These are phyloP conservation scores for Chloranthus sessilifolius DNA, from an alignment of 164 flowering plant species.

Conservation along the genomic window DNA sequence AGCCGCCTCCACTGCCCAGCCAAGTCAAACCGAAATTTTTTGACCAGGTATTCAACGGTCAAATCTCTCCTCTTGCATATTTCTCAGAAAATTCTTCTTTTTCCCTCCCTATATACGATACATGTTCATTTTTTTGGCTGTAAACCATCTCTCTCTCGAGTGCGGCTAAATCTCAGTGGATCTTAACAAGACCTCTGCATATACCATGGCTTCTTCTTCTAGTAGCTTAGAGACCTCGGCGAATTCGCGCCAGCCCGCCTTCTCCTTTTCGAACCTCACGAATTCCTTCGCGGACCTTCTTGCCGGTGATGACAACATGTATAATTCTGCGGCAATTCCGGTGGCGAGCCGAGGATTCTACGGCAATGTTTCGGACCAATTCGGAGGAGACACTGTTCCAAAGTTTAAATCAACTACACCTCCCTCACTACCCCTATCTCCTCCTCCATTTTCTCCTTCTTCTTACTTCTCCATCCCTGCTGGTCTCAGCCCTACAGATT, in stretches of 20 bases:
- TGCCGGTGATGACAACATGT: conserved; percentile 13
- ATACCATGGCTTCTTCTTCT: conserved; percentile 38
- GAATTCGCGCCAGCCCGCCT: conserved; percentile 19
- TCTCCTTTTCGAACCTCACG: conserved; percentile 20
- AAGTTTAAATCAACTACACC: conserved; percentile 58
- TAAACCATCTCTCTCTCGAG: conserved; percentile 5
- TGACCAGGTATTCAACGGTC: no score
- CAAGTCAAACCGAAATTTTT: no score
- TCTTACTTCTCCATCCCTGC: conserved; percentile 41
- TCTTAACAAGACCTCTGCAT: no score
- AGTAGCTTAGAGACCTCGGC: conserved; percentile 34
- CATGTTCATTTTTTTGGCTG: no score
- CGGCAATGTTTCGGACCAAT: conserved; percentile 17
- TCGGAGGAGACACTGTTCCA: conserved; percentile 33
- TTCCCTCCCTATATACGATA: no score
- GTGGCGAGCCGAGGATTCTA: conserved; percentile 20
- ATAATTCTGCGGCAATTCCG: conserved; percentile 1
- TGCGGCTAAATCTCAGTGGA: no score
- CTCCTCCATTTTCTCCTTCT: conserved; percentile 59
- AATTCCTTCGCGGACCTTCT: conserved; percentile 16
- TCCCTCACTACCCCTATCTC: conserved; percentile 51
- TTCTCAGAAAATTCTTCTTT: no score
- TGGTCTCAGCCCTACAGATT: conserved; percentile 52
- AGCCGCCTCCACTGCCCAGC: no score
- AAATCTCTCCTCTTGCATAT: no score